Percentiles rank a stretch among this genome's conserved stretches.
Evolutionary conservation across 352 stramenopile genomes (phyloP).

Genomic region (Globisporangium carolinianum): DNA sequence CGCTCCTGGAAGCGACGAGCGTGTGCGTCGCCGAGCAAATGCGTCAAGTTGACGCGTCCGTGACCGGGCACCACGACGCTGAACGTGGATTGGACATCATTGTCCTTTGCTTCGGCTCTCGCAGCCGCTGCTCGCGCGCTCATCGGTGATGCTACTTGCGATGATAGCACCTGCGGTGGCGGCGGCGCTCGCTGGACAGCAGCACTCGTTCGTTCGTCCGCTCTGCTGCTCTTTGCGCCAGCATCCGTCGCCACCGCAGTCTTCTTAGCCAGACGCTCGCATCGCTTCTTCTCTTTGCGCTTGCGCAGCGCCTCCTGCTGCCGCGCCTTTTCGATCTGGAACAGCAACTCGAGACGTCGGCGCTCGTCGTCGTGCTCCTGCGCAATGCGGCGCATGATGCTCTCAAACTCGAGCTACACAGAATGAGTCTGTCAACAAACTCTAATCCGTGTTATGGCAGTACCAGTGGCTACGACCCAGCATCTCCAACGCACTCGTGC

Average conservation of each 20-base stretch:
- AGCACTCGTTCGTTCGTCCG: neutral
- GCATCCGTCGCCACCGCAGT: constrained; percentile 25
- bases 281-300: constrained; percentile 58
- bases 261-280: constrained; percentile 40
- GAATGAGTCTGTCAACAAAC: neutral
- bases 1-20: constrained; percentile 31
- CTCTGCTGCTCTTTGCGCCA: neutral
- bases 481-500: neutral
- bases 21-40: constrained; percentile 44
- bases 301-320: constrained; percentile 62
- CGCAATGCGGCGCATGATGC: constrained; percentile 52
- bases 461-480: neutral
- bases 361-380: constrained; percentile 59
- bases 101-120: constrained; percentile 23
- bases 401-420: constrained; percentile 48
- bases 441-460: no score
- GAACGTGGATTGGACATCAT: constrained; percentile 1
- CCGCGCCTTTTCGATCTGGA: constrained; percentile 56
- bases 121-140: neutral
- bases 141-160: neutral
- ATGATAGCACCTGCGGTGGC: constrained; percentile 12
- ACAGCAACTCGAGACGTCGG: constrained; percentile 48
- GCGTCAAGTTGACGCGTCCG: constrained; percentile 34
- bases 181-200: constrained; percentile 8
- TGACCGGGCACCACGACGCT: constrained; percentile 38